Base-by-base conservation (phyloP, 31 red algal species). In the Odonthalia washingtoniensis region DNA sequence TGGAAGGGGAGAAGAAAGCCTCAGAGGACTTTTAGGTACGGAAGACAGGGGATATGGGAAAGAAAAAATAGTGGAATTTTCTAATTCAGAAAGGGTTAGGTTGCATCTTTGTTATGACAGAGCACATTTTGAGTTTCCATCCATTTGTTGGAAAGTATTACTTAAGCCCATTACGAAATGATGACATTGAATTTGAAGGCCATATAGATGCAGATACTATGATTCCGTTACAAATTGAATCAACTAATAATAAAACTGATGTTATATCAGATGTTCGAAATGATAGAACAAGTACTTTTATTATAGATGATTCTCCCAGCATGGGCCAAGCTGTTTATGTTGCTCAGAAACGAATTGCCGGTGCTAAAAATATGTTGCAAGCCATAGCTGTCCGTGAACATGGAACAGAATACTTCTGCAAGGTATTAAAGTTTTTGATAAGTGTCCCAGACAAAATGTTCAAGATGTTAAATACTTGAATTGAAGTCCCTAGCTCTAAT, bases 41-140 rank as follows among this genome's bases (percentile, higher is more conserved):
- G 79, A 21, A 18, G 79, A 83, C 61, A 65, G 79, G 0, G 79
- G 52, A 30, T 83, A 83, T 0, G 0, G 61, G 32, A 83, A 69
- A n/a, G 34, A 65, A 17, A 24, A 5, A 60, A 69, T 83, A 61
- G 0, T 83, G 37, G 32, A 69, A 42, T n/a, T n/a, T 24, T n/a
- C 60, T 83, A 37, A 38, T 24, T 28, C n/a, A n/a, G 26, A 32
- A 40, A 66, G 61, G 53, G 21, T 39, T 83, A n/a, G 61, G 79
- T 24, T 83, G 14, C 27, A 69, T 68, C 30, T 83, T 83, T 42
- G 44, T 83, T 40, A 83, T 83, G 79, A 0, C 79, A 36, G 79
- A 83, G 30, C 79, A 83, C 38, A 46, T 66, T 0, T 1, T 69
- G 27, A 37, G 68, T 46, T 83, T 0, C 0, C 61, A 83, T 83